phyloP scores from a whole-genome alignment of 805 yeast genomes.

The Babjeviella inositovora region DNA sequence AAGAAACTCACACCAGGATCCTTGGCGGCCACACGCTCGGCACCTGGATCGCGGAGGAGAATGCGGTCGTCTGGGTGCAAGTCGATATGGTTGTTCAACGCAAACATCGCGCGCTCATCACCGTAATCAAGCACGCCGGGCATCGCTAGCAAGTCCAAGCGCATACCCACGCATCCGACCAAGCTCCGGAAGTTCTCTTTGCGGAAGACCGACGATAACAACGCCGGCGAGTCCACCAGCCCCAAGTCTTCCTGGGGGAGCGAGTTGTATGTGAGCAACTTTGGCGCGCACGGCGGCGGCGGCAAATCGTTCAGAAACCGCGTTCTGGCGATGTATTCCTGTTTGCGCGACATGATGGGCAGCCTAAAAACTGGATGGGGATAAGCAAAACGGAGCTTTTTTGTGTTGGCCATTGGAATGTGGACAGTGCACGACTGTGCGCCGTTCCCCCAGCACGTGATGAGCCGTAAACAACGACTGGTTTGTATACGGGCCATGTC shows the following conservation, averaged over 20 bases:
- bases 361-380: too few relatives aligned
- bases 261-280: conserved; percentile 39
- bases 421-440: too few relatives aligned
- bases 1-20: conserved; percentile 50
- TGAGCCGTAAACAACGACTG: too few relatives aligned
- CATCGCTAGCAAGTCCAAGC: conserved; percentile 50
- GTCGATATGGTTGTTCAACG: conserved; percentile 13
- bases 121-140: conserved; percentile 54
- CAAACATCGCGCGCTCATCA: conserved; percentile 25
- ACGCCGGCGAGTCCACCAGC: conserved; percentile 28
- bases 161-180: conserved; percentile 56
- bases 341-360: conserved; percentile 30
- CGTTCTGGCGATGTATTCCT: conserved; percentile 67
- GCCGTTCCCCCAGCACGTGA: too few relatives aligned
- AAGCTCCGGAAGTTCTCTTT: conserved; percentile 55
- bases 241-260: conserved; percentile 19
- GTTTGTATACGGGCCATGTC: too few relatives aligned
- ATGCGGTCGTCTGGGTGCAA: conserved; percentile 69
- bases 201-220: conserved; percentile 58
- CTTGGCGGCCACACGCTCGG: conserved; percentile 4
- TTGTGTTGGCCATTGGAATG: too few relatives aligned
- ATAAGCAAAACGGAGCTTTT: too few relatives aligned
- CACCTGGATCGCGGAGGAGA: conserved; percentile 62
- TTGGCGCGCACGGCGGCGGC: conserved; percentile 88
- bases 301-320: conserved; percentile 81